Percentiles rank a stretch among this genome's conserved stretches.
phyloP scores from a whole-genome alignment of 2,329 filamentous ascomycete species.

The Boeremia exigua region DNA sequence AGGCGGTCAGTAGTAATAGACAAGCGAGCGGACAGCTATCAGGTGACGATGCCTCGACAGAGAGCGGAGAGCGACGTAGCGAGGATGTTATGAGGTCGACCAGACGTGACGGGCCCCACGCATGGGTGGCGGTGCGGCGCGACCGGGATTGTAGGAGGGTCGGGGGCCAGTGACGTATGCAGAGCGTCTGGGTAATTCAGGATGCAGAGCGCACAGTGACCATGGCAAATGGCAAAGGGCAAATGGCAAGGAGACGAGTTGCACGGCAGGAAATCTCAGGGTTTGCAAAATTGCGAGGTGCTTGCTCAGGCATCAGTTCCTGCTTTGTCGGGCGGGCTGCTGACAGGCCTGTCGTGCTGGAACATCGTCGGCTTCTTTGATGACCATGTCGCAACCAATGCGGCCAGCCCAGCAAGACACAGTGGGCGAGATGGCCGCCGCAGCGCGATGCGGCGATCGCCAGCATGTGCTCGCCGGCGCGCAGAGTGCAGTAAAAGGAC shows the following conservation, averaged over 20 bases:
- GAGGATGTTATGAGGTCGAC: constrained; percentile 26
- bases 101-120: constrained; percentile 22
- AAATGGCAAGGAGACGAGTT: background rate
- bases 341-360: background rate
- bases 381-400: constrained; percentile 14
- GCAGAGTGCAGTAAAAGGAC: constrained; percentile 1
- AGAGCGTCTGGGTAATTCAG: constrained; percentile 25
- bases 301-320: constrained; percentile 8
- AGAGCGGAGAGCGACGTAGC: constrained; percentile 22
- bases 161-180: constrained; percentile 27
- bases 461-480: constrained; percentile 1
- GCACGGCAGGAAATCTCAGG: constrained; percentile 8
- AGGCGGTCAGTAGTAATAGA: constrained; percentile 16
- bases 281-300: constrained; percentile 2
- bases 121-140: constrained; percentile 28
- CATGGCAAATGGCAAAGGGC: constrained; percentile 9
- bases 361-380: constrained; percentile 5
- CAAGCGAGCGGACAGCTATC: constrained; percentile 9
- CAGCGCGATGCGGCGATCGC: constrained; percentile 20
- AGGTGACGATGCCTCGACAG: constrained; percentile 23
- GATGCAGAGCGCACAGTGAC: constrained; percentile 7
- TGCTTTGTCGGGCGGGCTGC: constrained; percentile 17
- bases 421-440: constrained; percentile 11
- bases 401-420: constrained; percentile 25
- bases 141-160: constrained; percentile 20